These are phyloP conservation scores for Waltergamsia citrina DNA, from an alignment of 2,329 filamentous ascomycete genomes.

Conservation along the genomic window DNA sequence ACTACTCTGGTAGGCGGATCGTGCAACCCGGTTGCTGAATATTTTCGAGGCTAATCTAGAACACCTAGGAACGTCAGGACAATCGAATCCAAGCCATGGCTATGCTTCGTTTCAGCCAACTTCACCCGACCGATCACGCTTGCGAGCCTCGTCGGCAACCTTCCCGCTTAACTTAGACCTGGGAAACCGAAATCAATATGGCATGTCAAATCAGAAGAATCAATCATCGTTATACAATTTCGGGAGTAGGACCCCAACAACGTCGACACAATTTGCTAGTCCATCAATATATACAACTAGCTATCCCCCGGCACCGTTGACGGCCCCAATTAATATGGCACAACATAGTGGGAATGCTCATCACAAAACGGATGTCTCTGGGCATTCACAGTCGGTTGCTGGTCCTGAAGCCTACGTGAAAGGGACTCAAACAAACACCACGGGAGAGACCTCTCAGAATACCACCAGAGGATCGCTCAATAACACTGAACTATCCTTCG, in stretches of 20 bases:
- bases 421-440: too few species aligned
- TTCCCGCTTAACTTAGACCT: conserved; percentile 35
- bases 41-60: not conserved
- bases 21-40: too few species aligned
- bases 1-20: conserved; percentile 1
- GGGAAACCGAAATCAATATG: conserved; percentile 31
- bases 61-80: not conserved
- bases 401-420: too few species aligned
- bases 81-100: not conserved
- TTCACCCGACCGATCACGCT: conserved; percentile 33
- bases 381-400: too few species aligned
- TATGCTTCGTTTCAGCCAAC: conserved; percentile 33
- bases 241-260: not conserved
- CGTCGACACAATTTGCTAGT: conserved; percentile 26
- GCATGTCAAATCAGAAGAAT: conserved; percentile 16
- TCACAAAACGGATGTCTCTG: too few species aligned
- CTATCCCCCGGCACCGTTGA: conserved; percentile 44
- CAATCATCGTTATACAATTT: too few species aligned
- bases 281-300: conserved; percentile 37
- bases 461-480: too few species aligned
- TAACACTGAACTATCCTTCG: too few species aligned
- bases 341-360: not conserved
- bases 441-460: too few species aligned
- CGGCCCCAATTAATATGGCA: conserved; percentile 31
- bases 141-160: conserved; percentile 38